Evolutionary conservation across 805 yeast genomes (phyloP), one percentile per base, ranked within the genome.

Genomic region (Yamadazyma takamatsuzukensis): DNA sequence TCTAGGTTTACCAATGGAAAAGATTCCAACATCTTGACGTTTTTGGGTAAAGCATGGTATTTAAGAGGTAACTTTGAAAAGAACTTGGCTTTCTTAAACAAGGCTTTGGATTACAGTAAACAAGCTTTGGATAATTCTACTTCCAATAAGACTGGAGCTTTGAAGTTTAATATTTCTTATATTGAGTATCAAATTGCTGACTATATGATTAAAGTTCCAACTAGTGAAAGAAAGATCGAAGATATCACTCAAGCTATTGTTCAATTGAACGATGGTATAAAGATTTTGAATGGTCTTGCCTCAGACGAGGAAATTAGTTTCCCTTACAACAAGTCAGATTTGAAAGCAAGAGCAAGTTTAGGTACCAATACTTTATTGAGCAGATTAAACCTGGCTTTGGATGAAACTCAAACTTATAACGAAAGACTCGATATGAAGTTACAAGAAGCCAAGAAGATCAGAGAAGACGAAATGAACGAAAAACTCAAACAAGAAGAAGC

Each of bases 1-100:
- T 70, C 72, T 17, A 72, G 81, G 51, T 83, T 72, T 51, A 72
- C 80, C 23, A 74, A 74, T 36, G 74, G 74, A 4, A 70, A 74
- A 24, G 94, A 83, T 51, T 60, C 86, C 0, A 78, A 75, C 48
- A 68, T 85, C 18, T 59, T 81, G 43, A 77, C 87, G 12, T 70
- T 84, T 43, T 68, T 90, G 38, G 96, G 95, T 27, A 74, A 89
- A 41, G 90, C 93, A 2, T 89, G 97, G 97, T 78, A 79, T 42
- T 70, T 78, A 15, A 72, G 96, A 53, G 97, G 86, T 8, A 53
- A 70, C 24, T 62, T 68, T 19, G 95, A 85, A 50, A 80, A 74
- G 56, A 80, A 74, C 36, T 51, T 79, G 29, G 74, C 63, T n/a
- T 76, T 70, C 40, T 74, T 81, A 33, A 62, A 71, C 25, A 76